A percentile compares a stretch with the other conserved stretches of the same genome.
phyloP scores from a whole-genome alignment of 2,329 filamentous ascomycete genomes.

The Venturia oleaginea region DNA sequence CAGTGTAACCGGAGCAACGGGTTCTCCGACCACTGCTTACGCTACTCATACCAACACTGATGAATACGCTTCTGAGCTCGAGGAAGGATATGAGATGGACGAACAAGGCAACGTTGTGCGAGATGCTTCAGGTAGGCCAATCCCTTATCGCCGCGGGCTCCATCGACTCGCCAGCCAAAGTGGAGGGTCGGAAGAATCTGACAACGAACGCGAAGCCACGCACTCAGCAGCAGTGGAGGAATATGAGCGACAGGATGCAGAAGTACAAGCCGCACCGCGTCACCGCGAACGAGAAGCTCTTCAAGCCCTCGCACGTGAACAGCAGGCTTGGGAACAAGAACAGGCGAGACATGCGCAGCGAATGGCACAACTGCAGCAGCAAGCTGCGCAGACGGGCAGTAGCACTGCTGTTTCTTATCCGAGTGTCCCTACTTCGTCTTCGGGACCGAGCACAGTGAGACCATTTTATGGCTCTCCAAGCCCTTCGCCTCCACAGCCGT shows the following conservation, averaged over 20 bases:
- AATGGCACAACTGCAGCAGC: not conserved
- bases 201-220: slow-evolving; percentile 11
- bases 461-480: not conserved
- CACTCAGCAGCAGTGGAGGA: not conserved
- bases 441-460: not conserved
- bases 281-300: not conserved
- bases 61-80: not conserved
- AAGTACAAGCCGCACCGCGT: not conserved
- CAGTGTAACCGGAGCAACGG: not conserved
- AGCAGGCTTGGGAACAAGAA: not conserved
- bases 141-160: slow-evolving; percentile 43
- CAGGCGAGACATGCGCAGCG: slow-evolving; percentile 4
- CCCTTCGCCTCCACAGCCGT: not conserved
- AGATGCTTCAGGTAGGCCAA: slow-evolving; percentile 52
- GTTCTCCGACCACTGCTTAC: not conserved
- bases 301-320: slow-evolving; percentile 3
- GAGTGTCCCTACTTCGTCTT: not conserved
- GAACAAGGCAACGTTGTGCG: slow-evolving; percentile 51
- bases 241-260: slow-evolving; percentile 3
- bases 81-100: slow-evolving; percentile 61
- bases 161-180: not conserved
- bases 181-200: slow-evolving; percentile 6
- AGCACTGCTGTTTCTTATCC: slow-evolving; percentile 4
- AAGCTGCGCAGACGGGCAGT: not conserved
- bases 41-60: not conserved